Evolutionary conservation across 2,329 filamentous ascomycete genomes (phyloP), one percentile per base, ranked within the genome.

Genomic region (Aaosphaeria pasadenensis): DNA sequence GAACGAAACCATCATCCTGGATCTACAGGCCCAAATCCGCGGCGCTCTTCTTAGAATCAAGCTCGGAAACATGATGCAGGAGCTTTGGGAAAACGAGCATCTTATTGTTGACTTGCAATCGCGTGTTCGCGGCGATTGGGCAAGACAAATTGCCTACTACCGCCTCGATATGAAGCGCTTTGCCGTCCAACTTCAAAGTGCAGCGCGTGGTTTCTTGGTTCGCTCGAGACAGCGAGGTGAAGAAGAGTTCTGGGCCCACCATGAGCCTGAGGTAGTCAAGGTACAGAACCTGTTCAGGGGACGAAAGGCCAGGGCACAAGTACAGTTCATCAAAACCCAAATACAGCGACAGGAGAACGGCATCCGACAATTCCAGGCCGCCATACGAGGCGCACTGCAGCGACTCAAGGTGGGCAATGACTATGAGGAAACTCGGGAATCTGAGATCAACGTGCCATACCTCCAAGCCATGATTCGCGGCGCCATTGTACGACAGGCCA

Each of bases 21-120:
- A 97, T 50, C 77, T 99, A 30, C 95, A 99, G 67, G 84, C 88
- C 35, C 91, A 96, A 66, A 82, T 91, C 6, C 83, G 90, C 48
- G 94, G 92, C 33, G 91, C 91, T 0, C 67, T 95, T 53, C 69
- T 89, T 42, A 83, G 94, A 46, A 78, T 96, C 64, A 80, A 79
- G 47, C 81, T 97, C 2, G 91, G 90, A 4, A 77, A 87, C 43
- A 79, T 84, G 46, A 97, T 99, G 94, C 88, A 96, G 61, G 74
- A 82, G 39, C 79, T 99, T 4, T 99, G 94, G 94, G 87, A 94
- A 52, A 80, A 82, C 9, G 94, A 99, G 69, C 80, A 86, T 29
- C 77, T 81, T 68, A 72, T 99, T 30, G 74, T 92, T 39, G 87
- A 95, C 45, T 76, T 99, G 7, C 95, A 99, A 69, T 84, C 91